Evolutionary conservation across 192 early-diverging fungal genomes (phyloP), one percentile per base, ranked within the genome.

Genomic region (Borealophlyctis nickersoniae): DNA sequence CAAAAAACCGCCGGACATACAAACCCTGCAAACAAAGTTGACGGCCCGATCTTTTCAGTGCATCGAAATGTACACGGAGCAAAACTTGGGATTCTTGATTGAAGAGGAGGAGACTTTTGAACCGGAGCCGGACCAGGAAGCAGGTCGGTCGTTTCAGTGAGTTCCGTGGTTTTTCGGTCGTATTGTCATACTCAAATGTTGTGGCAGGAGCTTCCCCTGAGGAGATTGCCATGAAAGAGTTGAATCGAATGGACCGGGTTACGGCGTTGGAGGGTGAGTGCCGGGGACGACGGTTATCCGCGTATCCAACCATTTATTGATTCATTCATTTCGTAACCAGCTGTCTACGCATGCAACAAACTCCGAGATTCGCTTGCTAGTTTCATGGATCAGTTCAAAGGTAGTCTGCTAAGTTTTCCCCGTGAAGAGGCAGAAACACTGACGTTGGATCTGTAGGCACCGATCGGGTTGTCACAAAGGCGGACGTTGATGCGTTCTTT

Each of bases 401-500:
- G n/a, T n/a, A n/a, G n/a, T n/a, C n/a, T n/a, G n/a, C n/a, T n/a
- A n/a, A n/a, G n/a, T n/a, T n/a, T n/a, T n/a, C n/a, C n/a, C n/a
- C n/a, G n/a, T n/a, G n/a, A n/a, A n/a, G n/a, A n/a, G n/a, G n/a
- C n/a, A n/a, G n/a, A n/a, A n/a, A n/a, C n/a, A n/a, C n/a, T n/a
- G 86, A 85, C 11, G 81, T 76, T n/a, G n/a, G 79, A 69, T 45
- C 39, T 45, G 39, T 45, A 39, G 34, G 27, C 4, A 57, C 77
- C n/a, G 91, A 89, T 28, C 81, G 81, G 50, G 78, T 87, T 1
- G 89, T 94, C 2, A 91, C 87, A 0, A 75, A 79, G 57, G 70
- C 86, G 39, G 92, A 92, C 57, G 82, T 95, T 29, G 70, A 74
- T n/a, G 73, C 63, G 5, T 92, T 92, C 56, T 92, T 95, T 77